phyloP scores from a whole-genome alignment of 2,329 filamentous ascomycete species.

The Fusarium kyushuense region DNA sequence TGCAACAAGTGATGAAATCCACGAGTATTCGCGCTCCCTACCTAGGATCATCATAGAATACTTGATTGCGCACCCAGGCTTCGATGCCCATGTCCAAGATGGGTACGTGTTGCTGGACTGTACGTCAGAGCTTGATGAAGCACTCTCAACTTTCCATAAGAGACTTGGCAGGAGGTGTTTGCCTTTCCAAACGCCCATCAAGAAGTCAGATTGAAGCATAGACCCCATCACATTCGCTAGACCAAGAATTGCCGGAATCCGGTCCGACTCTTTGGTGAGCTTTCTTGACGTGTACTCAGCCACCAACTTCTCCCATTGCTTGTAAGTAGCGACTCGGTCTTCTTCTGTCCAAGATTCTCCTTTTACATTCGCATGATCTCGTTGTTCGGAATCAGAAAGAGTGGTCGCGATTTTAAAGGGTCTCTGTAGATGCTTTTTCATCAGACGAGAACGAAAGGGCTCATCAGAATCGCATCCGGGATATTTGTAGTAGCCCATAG shows the following conservation, averaged over 20 bases:
- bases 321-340: background rate
- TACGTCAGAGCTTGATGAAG: background rate
- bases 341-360: background rate
- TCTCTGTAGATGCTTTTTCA: background rate
- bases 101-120: background rate
- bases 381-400: background rate
- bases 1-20: background rate
- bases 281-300: background rate
- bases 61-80: background rate
- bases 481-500: background rate
- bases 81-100: background rate
- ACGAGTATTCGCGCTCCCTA: background rate
- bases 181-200: background rate
- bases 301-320: background rate
- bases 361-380: background rate
- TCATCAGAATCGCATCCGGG: background rate
- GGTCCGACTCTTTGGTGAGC: background rate
- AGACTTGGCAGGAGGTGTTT: background rate
- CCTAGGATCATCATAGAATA: background rate
- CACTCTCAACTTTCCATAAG: background rate
- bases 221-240: background rate
- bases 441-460: background rate
- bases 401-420: background rate
- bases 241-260: slow-evolving; percentile 1
- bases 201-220: background rate